Base-by-base conservation (phyloP, 257 asterid species). In the Solanum bulbocastanum region DNA sequence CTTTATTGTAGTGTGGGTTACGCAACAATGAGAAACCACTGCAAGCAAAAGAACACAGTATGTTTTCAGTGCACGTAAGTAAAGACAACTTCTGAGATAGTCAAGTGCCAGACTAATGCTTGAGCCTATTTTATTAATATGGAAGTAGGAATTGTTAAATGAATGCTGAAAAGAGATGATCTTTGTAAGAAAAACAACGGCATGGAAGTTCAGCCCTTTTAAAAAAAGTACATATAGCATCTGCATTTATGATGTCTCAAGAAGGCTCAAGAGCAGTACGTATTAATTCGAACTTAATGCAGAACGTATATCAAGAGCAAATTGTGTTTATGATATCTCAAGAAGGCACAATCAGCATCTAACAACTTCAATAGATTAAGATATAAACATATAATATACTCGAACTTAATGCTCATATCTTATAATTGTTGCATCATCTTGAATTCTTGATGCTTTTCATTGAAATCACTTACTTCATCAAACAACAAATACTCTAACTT, bases 11-110 rank as follows among this genome's bases (percentile, higher is more conserved):
- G 92, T 97, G 99, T 1, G 99, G 99, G 86, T 97, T 98, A 7
- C 99, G 98, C 98, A 97, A 88, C 94, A 97, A 93, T 40, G 95
- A 96, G 90, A 95, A 97, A 83, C 99, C 99, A 94, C 99, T 97
- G 83, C 89, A 90, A 65, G 76, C 74, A 78, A 81, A 73, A 89
- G 62, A 87, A 83, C 76, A 85, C 13, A 20, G 62, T 46, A n/a
- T 42, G 85, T 84, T 72, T 72, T 35, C 30, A 85, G 85, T 35
- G 46, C 4, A 25, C 30, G 22, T 42, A 16, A 6, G 40, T 32
- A 27, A 65, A 39, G 56, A 79, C 25, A 82, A 58, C 62, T 69
- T 86, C 82, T 40, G 78, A 56, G 82, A 37, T 35, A 86, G 71
- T 86, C 39, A 86, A 42, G 23, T 30, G 68, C 13, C 82, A 40